phyloP scores from a whole-genome alignment of 352 stramenopile species.

The Discostella stelligera region DNA sequence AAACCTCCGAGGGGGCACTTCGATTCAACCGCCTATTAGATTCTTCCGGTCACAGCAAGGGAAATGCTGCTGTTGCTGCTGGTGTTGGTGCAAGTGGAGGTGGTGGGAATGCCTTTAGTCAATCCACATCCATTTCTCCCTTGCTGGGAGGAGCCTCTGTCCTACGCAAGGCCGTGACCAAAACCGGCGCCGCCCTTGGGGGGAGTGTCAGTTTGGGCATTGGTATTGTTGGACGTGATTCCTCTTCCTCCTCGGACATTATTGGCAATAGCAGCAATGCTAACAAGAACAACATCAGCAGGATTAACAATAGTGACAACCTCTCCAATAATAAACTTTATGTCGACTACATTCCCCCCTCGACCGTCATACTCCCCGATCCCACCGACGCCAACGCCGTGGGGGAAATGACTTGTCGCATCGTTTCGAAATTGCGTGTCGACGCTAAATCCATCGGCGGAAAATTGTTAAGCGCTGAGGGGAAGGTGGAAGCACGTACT shows the following conservation, averaged over 20 bases:
- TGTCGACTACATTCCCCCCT: constrained; percentile 43
- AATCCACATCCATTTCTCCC: too few relatives aligned
- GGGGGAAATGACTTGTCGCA: constrained; percentile 50
- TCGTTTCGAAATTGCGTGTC: constrained; percentile 33
- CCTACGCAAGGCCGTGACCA: too few relatives aligned
- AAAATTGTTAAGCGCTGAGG: constrained; percentile 24
- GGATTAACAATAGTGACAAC: background rate
- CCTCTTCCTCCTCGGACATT: background rate
- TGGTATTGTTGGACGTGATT: background rate
- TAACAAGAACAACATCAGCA: background rate
- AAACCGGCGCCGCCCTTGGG: too few relatives aligned
- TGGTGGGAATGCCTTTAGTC: too few relatives aligned
- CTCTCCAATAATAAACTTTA: background rate
- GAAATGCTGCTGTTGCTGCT: too few relatives aligned
- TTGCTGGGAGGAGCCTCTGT: too few relatives aligned
- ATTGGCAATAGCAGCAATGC: background rate
- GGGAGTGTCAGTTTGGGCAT: background rate
- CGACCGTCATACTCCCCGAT: constrained; percentile 32
- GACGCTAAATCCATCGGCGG: constrained; percentile 41
- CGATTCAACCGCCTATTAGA: constrained; percentile 73
- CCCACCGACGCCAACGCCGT: constrained; percentile 44
- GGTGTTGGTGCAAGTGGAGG: too few relatives aligned
- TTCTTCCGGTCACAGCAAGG: background rate
- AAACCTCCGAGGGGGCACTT: constrained; percentile 60
- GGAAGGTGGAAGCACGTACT: constrained; percentile 46